Evolutionary conservation across 2,329 filamentous ascomycete genomes (phyloP).

Genomic region (Cucurbitaria berberidis): DNA sequence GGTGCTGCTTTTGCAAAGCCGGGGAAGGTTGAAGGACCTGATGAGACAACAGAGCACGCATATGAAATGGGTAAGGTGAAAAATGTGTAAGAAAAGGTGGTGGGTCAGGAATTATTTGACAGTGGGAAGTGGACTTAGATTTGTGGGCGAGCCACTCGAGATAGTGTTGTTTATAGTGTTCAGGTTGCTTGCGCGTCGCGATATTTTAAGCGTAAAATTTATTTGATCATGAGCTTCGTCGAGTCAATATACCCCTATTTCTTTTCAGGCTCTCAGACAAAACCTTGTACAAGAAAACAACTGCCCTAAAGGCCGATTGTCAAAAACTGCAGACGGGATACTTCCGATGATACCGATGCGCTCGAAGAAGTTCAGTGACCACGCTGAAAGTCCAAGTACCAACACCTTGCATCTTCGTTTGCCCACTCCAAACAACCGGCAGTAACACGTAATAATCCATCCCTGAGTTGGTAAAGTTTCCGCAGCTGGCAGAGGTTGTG

Average conservation of each 20-base stretch:
- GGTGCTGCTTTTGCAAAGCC: conserved; percentile 25
- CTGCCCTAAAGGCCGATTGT: background rate
- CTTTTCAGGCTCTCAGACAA: too few relatives aligned
- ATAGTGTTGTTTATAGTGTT: too few relatives aligned
- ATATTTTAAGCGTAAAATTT: too few relatives aligned
- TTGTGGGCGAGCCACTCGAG: too few relatives aligned
- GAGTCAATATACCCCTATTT: too few relatives aligned
- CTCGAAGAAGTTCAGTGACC: background rate
- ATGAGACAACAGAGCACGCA: background rate
- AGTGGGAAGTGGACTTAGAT: too few relatives aligned
- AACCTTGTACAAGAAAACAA: background rate
- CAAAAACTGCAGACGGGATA: background rate
- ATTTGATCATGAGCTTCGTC: too few relatives aligned
- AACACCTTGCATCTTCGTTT: background rate
- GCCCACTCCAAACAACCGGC: background rate
- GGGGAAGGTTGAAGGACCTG: conserved; percentile 15
- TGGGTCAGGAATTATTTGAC: background rate
- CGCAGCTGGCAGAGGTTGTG: background rate
- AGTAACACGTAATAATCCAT: background rate
- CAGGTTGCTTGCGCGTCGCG: too few relatives aligned
- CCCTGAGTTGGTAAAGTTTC: background rate
- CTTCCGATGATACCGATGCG: background rate
- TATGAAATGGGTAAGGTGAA: background rate
- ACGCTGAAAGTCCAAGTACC: background rate
- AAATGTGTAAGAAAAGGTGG: background rate